Evolutionary conservation across 2,329 filamentous ascomycete species (phyloP).

Genomic region (Diplodia sapinea): DNA sequence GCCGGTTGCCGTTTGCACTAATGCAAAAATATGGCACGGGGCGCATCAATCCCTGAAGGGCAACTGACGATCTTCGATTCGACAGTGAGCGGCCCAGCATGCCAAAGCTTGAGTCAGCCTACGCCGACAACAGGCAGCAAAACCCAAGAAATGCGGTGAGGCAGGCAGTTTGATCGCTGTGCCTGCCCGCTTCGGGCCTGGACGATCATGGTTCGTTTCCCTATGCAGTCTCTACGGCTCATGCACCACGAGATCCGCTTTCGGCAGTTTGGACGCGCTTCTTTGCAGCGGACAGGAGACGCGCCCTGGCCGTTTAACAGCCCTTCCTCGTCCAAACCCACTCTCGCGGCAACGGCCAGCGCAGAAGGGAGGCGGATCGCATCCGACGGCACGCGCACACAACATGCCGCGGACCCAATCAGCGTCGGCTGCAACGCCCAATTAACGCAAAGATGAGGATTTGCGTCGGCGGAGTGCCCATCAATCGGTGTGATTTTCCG

Average conservation of each 20-base stretch:
- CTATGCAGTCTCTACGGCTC: conserved; percentile 13
- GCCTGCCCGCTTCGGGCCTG: conserved; percentile 25
- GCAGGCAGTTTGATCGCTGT: conserved; percentile 27
- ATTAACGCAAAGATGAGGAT: conserved; percentile 31
- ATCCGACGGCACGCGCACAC: conserved; percentile 28
- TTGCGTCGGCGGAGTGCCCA: conserved; percentile 27
- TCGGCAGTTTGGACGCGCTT: conserved; percentile 29
- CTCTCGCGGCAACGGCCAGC: conserved; percentile 25
- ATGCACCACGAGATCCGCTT: conserved; percentile 22
- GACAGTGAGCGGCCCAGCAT: conserved; percentile 19
- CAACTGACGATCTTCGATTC: conserved; percentile 31
- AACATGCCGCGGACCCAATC: conserved; percentile 26
- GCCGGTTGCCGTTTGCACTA: conserved; percentile 29
- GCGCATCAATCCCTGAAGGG: conserved; percentile 27
- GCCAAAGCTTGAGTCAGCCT: conserved; percentile 29
- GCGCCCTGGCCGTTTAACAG: conserved; percentile 18
- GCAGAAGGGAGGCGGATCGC: conserved; percentile 27
- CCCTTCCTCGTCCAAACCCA: conserved; percentile 18
- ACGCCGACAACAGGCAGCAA: conserved; percentile 7
- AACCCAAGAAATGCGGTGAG: conserved; percentile 31
- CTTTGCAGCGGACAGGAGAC: conserved; percentile 16
- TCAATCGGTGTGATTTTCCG: conserved; percentile 32
- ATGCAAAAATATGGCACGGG: conserved; percentile 31
- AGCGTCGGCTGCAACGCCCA: conserved; percentile 5
- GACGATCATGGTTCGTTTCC: conserved; percentile 26